Conservation (phyloP, 176 grass and related monocot genomes). For the Triticum monococcum region DNA sequence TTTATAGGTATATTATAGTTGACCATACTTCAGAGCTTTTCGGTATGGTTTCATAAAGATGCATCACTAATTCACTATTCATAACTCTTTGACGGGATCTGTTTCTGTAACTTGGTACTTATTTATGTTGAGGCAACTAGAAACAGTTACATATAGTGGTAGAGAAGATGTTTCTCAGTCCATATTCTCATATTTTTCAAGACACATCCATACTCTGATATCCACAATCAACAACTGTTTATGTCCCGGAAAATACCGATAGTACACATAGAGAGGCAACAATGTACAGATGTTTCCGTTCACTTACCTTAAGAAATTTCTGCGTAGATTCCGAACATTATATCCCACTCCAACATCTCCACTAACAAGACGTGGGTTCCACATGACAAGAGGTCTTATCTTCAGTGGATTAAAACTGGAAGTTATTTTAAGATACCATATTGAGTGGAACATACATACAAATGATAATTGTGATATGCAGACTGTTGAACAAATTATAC, state of each 20-base stretch:
- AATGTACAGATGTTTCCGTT: conserved; percentile 1
- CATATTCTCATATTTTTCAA: background rate
- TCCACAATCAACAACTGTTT: background rate
- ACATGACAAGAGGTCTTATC: conserved; percentile 94
- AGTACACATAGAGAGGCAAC: background rate
- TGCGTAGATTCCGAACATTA: conserved; percentile 86
- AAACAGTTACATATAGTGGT: background rate
- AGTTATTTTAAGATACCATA: conserved; percentile 33
- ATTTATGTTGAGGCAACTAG: background rate
- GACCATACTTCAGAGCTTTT: background rate
- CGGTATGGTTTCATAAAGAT: background rate
- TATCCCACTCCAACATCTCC: conserved; percentile 95
- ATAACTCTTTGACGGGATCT: background rate
- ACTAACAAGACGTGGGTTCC: conserved; percentile 96
- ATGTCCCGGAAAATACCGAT: background rate
- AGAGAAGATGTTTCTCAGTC: background rate
- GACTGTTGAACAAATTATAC: too few relatives aligned
- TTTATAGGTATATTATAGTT: background rate
- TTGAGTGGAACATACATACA: background rate
- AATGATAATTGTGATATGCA: background rate
- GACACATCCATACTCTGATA: background rate
- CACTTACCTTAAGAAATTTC: conserved; percentile 77
- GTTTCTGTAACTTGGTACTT: background rate
- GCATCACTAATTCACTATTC: background rate
- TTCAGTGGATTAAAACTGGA: conserved; percentile 53